Base-by-base conservation (phyloP, 2,329 filamentous ascomycete genomes). In the Zymoseptoria ardabiliae region DNA sequence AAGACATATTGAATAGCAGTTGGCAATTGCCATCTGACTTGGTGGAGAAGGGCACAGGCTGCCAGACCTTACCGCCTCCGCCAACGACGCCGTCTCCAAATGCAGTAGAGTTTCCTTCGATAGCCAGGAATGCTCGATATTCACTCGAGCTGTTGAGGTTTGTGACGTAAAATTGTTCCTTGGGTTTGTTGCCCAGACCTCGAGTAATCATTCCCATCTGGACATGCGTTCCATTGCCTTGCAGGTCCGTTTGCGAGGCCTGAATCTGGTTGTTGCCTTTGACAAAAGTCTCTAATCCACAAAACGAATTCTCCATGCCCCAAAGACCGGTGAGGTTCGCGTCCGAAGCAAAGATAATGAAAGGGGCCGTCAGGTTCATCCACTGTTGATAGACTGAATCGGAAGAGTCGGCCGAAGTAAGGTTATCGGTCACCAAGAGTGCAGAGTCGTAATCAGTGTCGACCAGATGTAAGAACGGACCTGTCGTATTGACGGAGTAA, bases 91-190 rank as follows among this genome's bases (percentile, higher is more conserved):
- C 81, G 45, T 78, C 73, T 1, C 81, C 81, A 3, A 76, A 76
- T 8, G 77, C 78, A 21, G 82, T 86, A 1, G 79, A 79, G 69
- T 79, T 78, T 35, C 76, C 79, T n/a, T 77, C 70, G 73, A 84
- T 77, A 10, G 89, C 89, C 13, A 97, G 76, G 57, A 91, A 86
- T 0, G 85, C 91, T 45, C 79, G 78, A 69, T 97, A 97, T 0
- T 75, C 78, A 4, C 87, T 86, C 66, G 85, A 90, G 3, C 81
- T 76, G 61, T 91, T 89, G 49, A 99, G 81, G 0, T 86, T 85
- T 45, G 82, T 85, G 53, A 97, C 80, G 67, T 93, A 91, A 72
- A 99, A 96, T 69, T 96, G 91, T 72, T 96, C 87, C 71, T 91
- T 92, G 0, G 90, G 90, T 61, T 86, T 79, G 55, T 83, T 83